A percentile compares a stretch with the other conserved stretches of the same genome.
These are phyloP conservation scores for Fusarium buxicola DNA, from an alignment of 2,329 filamentous ascomycete genomes.

Conservation along the genomic window DNA sequence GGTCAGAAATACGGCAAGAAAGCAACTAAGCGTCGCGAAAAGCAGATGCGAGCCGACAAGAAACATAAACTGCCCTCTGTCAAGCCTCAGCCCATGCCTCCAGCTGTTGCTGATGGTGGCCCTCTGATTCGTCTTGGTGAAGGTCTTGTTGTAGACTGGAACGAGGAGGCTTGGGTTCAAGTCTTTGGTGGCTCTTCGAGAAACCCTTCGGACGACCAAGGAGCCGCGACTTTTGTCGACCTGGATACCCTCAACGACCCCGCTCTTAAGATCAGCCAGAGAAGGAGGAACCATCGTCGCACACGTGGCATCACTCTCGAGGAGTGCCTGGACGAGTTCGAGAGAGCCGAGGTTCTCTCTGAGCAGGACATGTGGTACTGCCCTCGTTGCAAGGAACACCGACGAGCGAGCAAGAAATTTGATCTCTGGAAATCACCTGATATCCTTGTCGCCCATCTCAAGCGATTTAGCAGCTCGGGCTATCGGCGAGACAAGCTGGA, in stretches of 20 bases:
- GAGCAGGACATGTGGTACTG: conserved; percentile 99
- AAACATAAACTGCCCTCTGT: conserved; percentile 49
- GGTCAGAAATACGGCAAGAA: conserved; percentile 61
- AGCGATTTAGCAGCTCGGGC: conserved; percentile 90
- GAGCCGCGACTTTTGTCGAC: conserved; percentile 67
- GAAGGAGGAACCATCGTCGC: conserved; percentile 66
- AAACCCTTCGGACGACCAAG: conserved; percentile 61
- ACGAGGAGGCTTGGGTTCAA: conserved; percentile 72
- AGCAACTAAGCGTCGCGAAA: conserved; percentile 60
- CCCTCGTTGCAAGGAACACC: conserved; percentile 92
- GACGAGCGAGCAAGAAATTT: conserved; percentile 93
- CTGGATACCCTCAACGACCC: conserved; percentile 68
- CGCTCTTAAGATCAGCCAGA: conserved; percentile 73
- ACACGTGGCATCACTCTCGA: conserved; percentile 81
- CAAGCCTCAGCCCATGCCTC: conserved; percentile 53
- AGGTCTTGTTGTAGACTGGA: conserved; percentile 90
- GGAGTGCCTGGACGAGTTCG: conserved; percentile 94
- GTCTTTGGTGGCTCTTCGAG: conserved; percentile 69
- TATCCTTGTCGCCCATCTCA: conserved; percentile 93
- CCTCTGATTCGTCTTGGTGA: conserved; percentile 84
- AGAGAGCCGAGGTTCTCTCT: conserved; percentile 91
- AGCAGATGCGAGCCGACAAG: conserved; percentile 54
- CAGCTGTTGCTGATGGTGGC: conserved; percentile 60
- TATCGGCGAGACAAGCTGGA: conserved; percentile 92
- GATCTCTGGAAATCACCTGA: conserved; percentile 98